Percentiles rank a stretch among this genome's conserved stretches.
phyloP scores from a whole-genome alignment of 208 protist genomes.

The Leishmania major region DNA sequence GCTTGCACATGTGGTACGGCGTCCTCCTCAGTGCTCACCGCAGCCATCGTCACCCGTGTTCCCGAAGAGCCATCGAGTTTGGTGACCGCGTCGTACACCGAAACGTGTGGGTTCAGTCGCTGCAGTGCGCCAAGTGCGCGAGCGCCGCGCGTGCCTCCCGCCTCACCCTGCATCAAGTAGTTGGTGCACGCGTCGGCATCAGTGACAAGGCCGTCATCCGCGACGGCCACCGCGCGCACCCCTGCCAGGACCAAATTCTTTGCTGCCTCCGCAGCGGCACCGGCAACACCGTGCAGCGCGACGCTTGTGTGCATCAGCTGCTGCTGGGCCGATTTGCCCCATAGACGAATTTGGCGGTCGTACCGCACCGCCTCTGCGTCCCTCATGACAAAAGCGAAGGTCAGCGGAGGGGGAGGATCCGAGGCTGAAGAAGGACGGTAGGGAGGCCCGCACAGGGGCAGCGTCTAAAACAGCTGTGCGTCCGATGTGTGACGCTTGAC shows the following conservation, averaged over 20 bases:
- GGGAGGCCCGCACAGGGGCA: neutral
- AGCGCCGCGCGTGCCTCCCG: constrained; percentile 27
- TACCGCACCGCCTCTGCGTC: constrained; percentile 82
- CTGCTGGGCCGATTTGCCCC: constrained; percentile 91
- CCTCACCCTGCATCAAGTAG: constrained; percentile 64
- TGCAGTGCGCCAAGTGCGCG: constrained; percentile 29
- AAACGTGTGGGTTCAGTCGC: constrained; percentile 57
- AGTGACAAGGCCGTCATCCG: constrained; percentile 35
- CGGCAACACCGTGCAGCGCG: constrained; percentile 52
- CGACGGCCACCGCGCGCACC: constrained; percentile 59
- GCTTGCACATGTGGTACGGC: constrained; percentile 11
- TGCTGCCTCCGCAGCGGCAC: constrained; percentile 69
- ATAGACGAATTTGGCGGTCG: constrained; percentile 94
- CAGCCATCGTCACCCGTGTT: constrained; percentile 14
- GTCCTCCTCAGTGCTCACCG: constrained; percentile 24
- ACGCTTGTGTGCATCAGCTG: constrained; percentile 73
- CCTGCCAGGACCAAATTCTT: constrained; percentile 94
- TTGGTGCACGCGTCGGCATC: constrained; percentile 38
- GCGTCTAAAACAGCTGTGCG: neutral
- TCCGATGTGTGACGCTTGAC: neutral
- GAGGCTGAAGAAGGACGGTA: neutral
- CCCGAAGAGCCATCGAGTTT: constrained; percentile 1
- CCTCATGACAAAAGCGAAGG: constrained; percentile 27
- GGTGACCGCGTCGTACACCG: constrained; percentile 8
- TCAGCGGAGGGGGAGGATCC: neutral